Evolutionary conservation across 805 yeast genomes (phyloP), one percentile per base, ranked within the genome.

Genomic region (Metschnikowia anglica): DNA sequence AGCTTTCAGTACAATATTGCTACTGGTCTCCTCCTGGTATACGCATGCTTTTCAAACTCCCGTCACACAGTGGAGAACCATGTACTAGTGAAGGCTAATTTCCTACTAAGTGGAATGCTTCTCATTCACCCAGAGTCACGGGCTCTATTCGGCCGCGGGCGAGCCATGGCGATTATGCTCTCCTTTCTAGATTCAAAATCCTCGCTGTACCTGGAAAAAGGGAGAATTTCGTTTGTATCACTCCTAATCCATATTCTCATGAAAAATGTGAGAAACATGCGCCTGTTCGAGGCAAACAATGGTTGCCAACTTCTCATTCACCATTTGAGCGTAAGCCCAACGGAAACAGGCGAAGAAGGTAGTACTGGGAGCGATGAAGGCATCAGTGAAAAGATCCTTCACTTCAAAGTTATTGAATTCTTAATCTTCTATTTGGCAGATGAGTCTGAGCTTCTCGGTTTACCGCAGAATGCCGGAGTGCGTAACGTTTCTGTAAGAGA

Each of bases 341-440:
- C 39, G 6, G 37, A 32, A 5, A 21, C 15, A 11, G 8, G 21
- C 15, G 29, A 20, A 10, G 11, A 4, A 13, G 16, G 7, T 4
- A 17, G 6, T 16, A 23, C 17, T 6, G 38, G 32, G 12, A 28
- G 31, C 18, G 31, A 15, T 23, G 33, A 27, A 12, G 31, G 18
- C 2, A 16, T 41, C 15, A 23, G 25, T 17, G 67, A 64, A 46
- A 80, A 80, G 52, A 72, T 72, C 25, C 73, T 83, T 11, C 81
- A 81, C 52, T 76, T 82, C 49, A 79, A 81, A 51, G 73, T 81
- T 10, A 70, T 85, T 37, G 90, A 85, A 62, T 85, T 84, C 57
- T 63, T 85, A 39, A 76, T 84, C 42, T 81, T 83, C 56, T 84
- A 85, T 54, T 61, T 85, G 42, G 70, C 79, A 7, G 88, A 88